phyloP scores from a whole-genome alignment of 129 eudicot genomes.

The Logfia minima region DNA sequence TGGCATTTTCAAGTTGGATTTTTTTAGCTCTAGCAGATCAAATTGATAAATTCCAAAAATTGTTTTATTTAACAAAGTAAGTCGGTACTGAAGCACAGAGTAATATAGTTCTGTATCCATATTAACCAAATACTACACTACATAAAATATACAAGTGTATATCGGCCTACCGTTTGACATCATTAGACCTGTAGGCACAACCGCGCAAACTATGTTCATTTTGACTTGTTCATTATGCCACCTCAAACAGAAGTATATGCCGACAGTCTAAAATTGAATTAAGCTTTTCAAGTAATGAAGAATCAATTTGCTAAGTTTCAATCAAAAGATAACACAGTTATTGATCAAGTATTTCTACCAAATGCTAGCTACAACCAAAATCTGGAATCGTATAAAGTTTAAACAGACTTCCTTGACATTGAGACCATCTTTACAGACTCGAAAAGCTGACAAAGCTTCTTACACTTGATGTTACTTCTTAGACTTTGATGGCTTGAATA shows the following conservation, averaged over 20 bases:
- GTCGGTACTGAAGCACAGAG: not conserved
- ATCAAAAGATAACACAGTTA: not conserved
- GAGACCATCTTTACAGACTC: not conserved
- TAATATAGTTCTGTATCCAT: not conserved
- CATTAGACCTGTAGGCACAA: not conserved
- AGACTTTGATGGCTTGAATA: slow-evolving; percentile 58
- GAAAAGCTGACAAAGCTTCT: not conserved
- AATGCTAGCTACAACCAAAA: slow-evolving; percentile 9
- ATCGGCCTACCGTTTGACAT: not conserved
- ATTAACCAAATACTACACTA: no score
- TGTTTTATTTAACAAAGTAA: not conserved
- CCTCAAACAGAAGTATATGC: not conserved
- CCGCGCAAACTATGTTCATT: not conserved
- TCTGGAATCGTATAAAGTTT: not conserved
- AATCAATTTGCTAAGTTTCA: not conserved
- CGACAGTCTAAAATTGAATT: not conserved
- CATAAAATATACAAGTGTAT: no score
- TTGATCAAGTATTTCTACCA: slow-evolving; percentile 3
- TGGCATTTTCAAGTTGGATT: no score
- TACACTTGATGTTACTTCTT: slow-evolving; percentile 38
- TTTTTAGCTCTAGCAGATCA: not conserved
- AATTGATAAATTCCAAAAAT: not conserved
- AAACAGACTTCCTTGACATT: not conserved
- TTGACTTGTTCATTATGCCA: not conserved
- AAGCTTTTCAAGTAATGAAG: not conserved